Base-by-base conservation (phyloP, 371 early-diverging fungal genomes). In the Circinella minor region DNA sequence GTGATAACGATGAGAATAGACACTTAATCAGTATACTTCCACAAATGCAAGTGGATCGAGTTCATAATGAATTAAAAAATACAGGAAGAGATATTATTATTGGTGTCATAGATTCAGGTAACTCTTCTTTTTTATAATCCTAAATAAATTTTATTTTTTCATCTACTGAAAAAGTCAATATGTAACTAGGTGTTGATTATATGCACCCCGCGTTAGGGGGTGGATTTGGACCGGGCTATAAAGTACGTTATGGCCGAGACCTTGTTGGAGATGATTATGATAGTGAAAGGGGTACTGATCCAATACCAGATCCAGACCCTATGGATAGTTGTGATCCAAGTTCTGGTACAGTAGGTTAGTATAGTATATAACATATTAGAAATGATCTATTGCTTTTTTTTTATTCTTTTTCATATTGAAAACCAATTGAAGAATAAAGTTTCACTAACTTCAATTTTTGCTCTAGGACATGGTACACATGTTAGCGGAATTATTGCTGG, bases 121-220 rank as follows among this genome's bases (percentile, higher is more conserved):
- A 9, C 8, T 51, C 8, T 51, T 51, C n/a, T n/a, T 51, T 51
- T 51, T 51, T 4, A 15, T 1, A 51, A 13, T 2, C 1, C 51
- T 15, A 15, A 13, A 51, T 4, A 1, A 17, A 17, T 17, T 17
- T 55, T n/a, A 14, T 55, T 55, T n/a, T 4, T 55, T 55, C 20
- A 61, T 84, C 17, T 76, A 88, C 59, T 86, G 47, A 47, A 47
- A 47, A 47, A 47, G 3, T 11, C 47, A 11, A 15, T 1, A 9
- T 47, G 47, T 11, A 47, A 14, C 85, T 55, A 72, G 89, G 93
- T 51, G 70, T 89, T 36, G 88, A 90, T 61, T 90, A 86, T 71
- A 73, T 68, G 62, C 94, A 93, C 66, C 92, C 92, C 38, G 92
- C 91, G 13, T 76, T 94, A 27, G 92, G 91, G 36, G 90, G 90